Percentiles rank a stretch among this genome's conserved stretches.
phyloP scores from a whole-genome alignment of 306 rosid species.

The Castanea crenata region DNA sequence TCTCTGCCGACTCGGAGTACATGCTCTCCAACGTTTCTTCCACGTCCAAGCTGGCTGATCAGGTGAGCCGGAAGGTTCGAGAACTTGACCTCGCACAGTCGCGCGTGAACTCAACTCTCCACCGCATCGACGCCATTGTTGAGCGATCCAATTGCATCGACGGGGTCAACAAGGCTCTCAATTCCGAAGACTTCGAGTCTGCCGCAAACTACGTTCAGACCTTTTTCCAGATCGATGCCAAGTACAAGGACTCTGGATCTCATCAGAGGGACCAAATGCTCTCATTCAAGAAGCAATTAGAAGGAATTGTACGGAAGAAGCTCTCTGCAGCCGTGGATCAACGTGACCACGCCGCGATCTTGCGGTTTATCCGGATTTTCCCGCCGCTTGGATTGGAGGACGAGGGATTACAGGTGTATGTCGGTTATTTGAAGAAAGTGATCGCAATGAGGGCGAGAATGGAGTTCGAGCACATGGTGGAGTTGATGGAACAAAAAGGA shows the following conservation, averaged over 20 bases:
- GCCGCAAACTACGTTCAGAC: constrained; percentile 60
- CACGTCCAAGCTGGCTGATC: constrained; percentile 56
- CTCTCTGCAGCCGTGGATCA: constrained; percentile 72
- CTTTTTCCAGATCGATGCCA: constrained; percentile 65
- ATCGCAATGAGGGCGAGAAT: constrained; percentile 84
- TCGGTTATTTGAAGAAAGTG: constrained; percentile 85
- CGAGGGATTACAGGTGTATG: constrained; percentile 88
- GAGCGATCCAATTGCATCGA: constrained; percentile 75
- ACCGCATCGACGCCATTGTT: constrained; percentile 79
- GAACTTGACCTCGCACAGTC: constrained; percentile 94
- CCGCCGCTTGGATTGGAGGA: constrained; percentile 80
- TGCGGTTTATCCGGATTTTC: constrained; percentile 63
- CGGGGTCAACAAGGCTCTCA: constrained; percentile 65
- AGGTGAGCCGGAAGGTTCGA: constrained; percentile 68
- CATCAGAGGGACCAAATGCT: constrained; percentile 75
- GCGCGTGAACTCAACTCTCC: constrained; percentile 72
- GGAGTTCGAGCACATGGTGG: constrained; percentile 77
- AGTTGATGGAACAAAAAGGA: constrained; percentile 56
- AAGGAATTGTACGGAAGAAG: constrained; percentile 75
- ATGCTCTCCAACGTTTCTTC: constrained; percentile 46
- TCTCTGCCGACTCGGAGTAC: constrained; percentile 61
- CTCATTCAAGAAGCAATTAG: constrained; percentile 61
- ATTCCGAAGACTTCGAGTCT: constrained; percentile 64
- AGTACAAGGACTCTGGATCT: constrained; percentile 65
- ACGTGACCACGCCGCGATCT: constrained; percentile 61